phyloP scores from a whole-genome alignment of 169 alveolate species.

The Eimeria brunetti region DNA sequence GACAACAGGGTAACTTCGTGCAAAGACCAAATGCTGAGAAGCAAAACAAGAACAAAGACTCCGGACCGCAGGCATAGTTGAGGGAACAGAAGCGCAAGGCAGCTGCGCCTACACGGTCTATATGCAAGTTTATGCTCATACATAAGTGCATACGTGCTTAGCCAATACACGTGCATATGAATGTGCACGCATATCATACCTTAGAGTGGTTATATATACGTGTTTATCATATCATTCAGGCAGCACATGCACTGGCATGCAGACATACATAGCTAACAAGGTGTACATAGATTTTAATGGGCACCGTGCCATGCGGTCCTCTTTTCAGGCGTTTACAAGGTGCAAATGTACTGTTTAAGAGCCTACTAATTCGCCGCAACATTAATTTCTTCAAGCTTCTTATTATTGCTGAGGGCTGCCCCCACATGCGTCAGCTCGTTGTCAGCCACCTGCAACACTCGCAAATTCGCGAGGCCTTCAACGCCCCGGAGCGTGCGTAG shows the following conservation, averaged over 20 bases:
- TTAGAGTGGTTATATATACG: too few species aligned
- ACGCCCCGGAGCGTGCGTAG: conserved; percentile 56
- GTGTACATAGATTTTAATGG: not conserved
- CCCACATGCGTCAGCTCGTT: conserved; percentile 74
- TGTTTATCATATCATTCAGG: too few species aligned
- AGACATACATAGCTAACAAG: too few species aligned
- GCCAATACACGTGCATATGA: not conserved
- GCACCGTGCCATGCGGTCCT: not conserved
- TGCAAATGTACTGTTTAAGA: not conserved
- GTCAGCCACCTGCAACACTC: conserved; percentile 65
- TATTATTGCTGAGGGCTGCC: conserved; percentile 39
- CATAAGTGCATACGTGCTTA: too few species aligned
- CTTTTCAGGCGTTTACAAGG: not conserved
- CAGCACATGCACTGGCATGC: too few species aligned
- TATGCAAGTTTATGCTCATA: not conserved
- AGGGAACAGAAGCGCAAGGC: not conserved
- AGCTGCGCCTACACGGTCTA: not conserved
- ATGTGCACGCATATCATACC: not conserved
- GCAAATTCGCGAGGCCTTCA: conserved; percentile 13
- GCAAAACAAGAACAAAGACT: not conserved
- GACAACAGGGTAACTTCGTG: conserved; percentile 51
- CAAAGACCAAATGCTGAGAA: conserved; percentile 65
- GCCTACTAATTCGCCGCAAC: conserved; percentile 77
- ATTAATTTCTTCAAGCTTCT: conserved; percentile 56
- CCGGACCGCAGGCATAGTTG: not conserved